Percentiles rank a stretch among this genome's conserved stretches.
phyloP scores from a whole-genome alignment of 805 yeast genomes.

The Candida caryicola region DNA sequence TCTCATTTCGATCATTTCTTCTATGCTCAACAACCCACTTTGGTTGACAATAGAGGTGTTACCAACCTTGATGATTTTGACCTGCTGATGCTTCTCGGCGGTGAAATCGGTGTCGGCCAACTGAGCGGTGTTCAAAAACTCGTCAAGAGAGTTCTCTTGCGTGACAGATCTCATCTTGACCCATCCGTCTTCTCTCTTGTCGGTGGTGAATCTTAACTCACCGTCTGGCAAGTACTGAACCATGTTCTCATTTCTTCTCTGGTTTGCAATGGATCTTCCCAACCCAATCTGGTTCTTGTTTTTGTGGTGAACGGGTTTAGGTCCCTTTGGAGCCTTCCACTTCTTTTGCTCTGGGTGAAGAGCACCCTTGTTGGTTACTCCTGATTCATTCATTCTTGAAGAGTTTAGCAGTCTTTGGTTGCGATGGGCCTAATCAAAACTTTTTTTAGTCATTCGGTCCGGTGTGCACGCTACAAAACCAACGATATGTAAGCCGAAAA shows the following conservation, averaged over 20 bases:
- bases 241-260: conserved; percentile 64
- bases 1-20: conserved; percentile 60
- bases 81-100: conserved; percentile 81
- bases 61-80: conserved; percentile 78
- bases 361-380: conserved; percentile 34
- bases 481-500: too few species aligned
- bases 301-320: conserved; percentile 82
- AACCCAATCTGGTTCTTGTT: conserved; percentile 81
- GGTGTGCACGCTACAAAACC: background rate
- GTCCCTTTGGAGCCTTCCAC: conserved; percentile 90
- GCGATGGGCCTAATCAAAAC: background rate
- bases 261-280: conserved; percentile 79
- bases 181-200: conserved; percentile 82
- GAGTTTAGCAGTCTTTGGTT: background rate
- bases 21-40: conserved; percentile 55
- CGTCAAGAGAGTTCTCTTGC: conserved; percentile 91
- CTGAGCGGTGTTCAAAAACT: conserved; percentile 91
- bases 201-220: conserved; percentile 84
- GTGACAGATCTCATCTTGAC: conserved; percentile 90
- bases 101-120: conserved; percentile 95
- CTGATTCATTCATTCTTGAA: conserved; percentile 16
- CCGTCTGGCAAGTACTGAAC: conserved; percentile 79
- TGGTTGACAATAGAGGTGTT: conserved; percentile 41
- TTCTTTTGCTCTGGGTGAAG: conserved; percentile 55
- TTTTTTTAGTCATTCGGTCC: background rate